Evolutionary conservation across 192 early-diverging fungal genomes (phyloP), one percentile per base, ranked within the genome.

Genomic region (Entomortierella parvispora): DNA sequence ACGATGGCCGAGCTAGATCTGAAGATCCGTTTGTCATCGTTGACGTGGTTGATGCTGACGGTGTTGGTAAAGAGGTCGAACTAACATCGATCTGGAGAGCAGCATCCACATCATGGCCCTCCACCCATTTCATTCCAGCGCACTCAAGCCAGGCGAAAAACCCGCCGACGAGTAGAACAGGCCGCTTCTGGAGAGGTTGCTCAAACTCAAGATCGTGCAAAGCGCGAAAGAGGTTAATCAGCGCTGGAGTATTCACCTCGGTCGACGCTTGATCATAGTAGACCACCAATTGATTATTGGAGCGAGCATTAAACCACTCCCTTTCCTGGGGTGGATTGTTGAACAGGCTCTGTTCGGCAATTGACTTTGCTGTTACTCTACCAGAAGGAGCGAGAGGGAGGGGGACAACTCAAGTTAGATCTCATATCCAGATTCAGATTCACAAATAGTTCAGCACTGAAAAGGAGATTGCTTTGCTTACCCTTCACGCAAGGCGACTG

Each of bases 141-240:
- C 77, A 84, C 0, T 71, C 57, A 22, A 67, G 64, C 96, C 96
- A 97, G 2, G 85, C 92, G 34, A 87, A 80, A 80, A 94, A 94
- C 0, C 96, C 96, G 15, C 96, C 96, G 8, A 81, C 54, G 10
- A 97, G 69, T 28, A 97, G 69, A 49, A 93, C 81, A 1, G 94
- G 94, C 34, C 68, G 62, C 25, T 82, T 76, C 32, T 74, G 66
- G 34, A 90, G 81, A 10, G 66, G 62, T 46, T 85, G 87, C 20
- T 80, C 60, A 45, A 82, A 89, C 58, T 90, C 89, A 43, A 79
- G 71, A 23, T 90, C 85, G 56, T 87, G 90, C 26, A 97, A 83
- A 1, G 89, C 89, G 11, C 62, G 42, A 57, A 87, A 82, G 7
- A 96, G 72, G 28, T 69, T 61, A 42, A 62, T 48, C 4, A 91